phyloP scores from a whole-genome alignment of 345 rosid genomes.

The Excoecaria agallocha region DNA sequence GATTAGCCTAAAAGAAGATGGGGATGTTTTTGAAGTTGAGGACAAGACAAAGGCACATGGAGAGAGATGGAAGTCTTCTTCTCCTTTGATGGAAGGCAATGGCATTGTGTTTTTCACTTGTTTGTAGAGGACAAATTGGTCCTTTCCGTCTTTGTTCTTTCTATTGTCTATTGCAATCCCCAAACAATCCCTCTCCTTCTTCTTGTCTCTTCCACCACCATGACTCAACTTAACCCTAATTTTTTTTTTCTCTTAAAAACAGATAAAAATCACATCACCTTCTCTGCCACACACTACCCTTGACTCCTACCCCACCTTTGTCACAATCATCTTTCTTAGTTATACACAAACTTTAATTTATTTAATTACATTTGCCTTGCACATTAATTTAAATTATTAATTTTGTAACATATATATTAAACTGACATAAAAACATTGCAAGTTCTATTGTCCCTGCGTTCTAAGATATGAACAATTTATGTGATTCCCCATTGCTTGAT shows the following conservation, averaged over 20 bases:
- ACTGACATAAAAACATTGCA: no score
- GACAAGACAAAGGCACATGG: conserved; percentile 61
- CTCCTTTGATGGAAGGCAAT: not conserved
- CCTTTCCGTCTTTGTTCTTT: conserved; percentile 44
- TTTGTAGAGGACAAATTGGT: conserved; percentile 57
- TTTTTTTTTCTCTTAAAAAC: not conserved
- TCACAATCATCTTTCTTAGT: conserved; percentile 23
- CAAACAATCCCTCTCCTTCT: conserved; percentile 27
- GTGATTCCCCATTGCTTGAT: no score
- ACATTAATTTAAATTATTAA: no score
- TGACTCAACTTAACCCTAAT: conserved; percentile 18
- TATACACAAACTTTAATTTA: not conserved
- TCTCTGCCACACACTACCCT: conserved; percentile 4
- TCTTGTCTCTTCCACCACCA: conserved; percentile 40
- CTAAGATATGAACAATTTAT: no score
- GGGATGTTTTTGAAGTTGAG: conserved; percentile 42
- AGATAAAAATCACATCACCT: conserved; percentile 6
- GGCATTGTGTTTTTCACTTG: not conserved
- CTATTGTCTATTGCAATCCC: conserved; percentile 30
- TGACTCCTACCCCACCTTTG: not conserved
- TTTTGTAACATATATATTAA: no score
- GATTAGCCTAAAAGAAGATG: conserved; percentile 16
- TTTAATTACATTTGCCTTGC: no score
- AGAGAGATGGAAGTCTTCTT: conserved; percentile 16
- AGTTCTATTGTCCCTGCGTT: no score